Conservation (phyloP, 352 stramenopile species). For the Globisporangium recalcitrans region DNA sequence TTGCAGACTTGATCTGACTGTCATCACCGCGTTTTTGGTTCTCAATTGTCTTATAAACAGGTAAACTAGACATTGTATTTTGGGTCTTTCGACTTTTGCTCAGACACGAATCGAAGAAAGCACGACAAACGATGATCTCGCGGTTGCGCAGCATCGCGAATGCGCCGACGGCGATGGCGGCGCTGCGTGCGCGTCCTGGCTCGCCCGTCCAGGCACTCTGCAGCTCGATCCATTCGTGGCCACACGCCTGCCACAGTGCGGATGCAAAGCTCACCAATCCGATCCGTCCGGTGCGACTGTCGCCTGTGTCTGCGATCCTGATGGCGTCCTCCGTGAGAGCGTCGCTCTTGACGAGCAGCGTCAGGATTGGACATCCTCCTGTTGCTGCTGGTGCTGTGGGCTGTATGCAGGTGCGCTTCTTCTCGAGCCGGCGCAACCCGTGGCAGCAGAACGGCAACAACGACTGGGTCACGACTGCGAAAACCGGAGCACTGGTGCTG, state of each 20-base stretch:
- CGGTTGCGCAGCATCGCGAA: slow-evolving; percentile 3
- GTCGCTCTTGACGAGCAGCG: background rate
- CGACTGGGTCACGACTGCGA: slow-evolving; percentile 50
- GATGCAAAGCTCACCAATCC: background rate
- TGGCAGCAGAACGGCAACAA: slow-evolving; percentile 29
- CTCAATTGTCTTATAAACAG: no score
- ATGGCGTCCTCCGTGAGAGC: slow-evolving; percentile 1
- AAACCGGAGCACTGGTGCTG: slow-evolving; percentile 57
- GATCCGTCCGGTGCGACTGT: background rate
- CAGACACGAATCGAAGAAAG: background rate
- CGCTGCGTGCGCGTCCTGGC: background rate
- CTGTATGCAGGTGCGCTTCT: slow-evolving; percentile 23
- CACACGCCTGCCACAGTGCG: background rate
- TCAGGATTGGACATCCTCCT: no score
- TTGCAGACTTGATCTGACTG: no score
- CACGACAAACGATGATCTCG: slow-evolving; percentile 8
- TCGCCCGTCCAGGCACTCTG: background rate
- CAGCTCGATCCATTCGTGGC: background rate
- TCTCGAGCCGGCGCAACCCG: slow-evolving; percentile 30
- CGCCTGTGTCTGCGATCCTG: background rate
- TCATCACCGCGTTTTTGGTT: no score
- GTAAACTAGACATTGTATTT: no score
- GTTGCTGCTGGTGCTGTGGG: background rate
- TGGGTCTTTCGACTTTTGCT: background rate
- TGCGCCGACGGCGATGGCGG: background rate